Evolutionary conservation across 352 stramenopile species (phyloP).

Genomic region (Pythium folliculosum): DNA sequence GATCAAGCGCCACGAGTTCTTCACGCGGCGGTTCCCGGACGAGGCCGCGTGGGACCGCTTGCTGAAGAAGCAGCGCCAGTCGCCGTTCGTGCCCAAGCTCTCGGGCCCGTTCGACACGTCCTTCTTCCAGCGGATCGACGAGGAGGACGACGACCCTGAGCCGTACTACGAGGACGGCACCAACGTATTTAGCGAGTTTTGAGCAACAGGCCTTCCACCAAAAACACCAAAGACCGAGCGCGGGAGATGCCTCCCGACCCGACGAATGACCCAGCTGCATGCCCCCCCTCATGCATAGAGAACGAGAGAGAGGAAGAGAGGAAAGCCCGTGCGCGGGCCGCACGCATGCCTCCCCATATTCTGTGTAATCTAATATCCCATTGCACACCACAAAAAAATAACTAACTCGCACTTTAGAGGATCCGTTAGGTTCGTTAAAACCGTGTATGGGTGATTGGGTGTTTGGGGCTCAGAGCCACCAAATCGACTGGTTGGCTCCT

Average conservation of each 20-base stretch:
- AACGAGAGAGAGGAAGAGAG: too few relatives aligned
- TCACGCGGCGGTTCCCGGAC: constrained; percentile 40
- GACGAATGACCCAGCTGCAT: not conserved
- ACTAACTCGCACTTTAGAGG: not conserved
- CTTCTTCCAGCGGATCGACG: constrained; percentile 64
- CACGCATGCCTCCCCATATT: constrained; percentile 5
- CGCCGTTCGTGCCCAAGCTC: constrained; percentile 71
- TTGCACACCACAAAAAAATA: not conserved
- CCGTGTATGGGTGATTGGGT: constrained; percentile 21
- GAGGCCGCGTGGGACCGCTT: constrained; percentile 45
- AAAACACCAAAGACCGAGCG: too few relatives aligned
- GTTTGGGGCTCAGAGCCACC: constrained; percentile 19
- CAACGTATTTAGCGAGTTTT: constrained; percentile 67
- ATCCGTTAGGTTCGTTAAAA: not conserved
- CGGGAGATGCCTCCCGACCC: not conserved
- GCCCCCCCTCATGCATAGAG: not conserved
- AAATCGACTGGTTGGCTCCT: constrained; percentile 19
- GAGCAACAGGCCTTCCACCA: not conserved
- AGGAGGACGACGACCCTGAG: constrained; percentile 59
- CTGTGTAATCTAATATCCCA: constrained; percentile 10
- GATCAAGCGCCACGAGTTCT: constrained; percentile 67
- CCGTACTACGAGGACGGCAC: constrained; percentile 71
- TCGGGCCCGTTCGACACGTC: constrained; percentile 67
- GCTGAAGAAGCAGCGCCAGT: constrained; percentile 37
- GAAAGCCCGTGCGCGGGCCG: too few relatives aligned